Evolutionary conservation across 2,329 filamentous ascomycete species (phyloP), one percentile per base, ranked within the genome.

Genomic region (Colletotrichum noveboracense): DNA sequence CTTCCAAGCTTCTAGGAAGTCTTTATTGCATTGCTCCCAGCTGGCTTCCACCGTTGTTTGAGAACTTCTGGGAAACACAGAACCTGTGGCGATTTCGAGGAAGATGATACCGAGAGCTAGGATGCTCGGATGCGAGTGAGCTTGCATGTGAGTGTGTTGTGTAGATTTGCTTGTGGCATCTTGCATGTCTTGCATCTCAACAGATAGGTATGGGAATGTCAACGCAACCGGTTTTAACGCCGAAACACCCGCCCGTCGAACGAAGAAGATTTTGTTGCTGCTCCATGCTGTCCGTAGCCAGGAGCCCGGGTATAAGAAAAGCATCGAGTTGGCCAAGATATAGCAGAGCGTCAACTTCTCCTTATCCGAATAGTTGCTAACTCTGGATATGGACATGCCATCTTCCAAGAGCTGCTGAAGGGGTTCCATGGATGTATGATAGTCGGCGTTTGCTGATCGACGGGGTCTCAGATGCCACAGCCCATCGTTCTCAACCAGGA

Each of bases 31-130:
- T 0, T 30, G 28, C 0, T 62, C 30, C 12, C 7, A 34, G 30
- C 28, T 30, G 13, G 0, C 0, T 0, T 21, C 18, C 0, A 1
- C 3, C 4, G 18, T 2, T 16, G 1, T 1, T n/a, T 12, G 28
- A 4, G 9, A 43, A 1, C 0, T n/a, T 10, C 13, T 30, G 10
- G 18, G 16, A 0, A 62, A 36, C 13, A 14, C 9, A 10, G 60
- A 18, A 1, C 60, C 60, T 34, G 30, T 62, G 30, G 60, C 60
- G 0, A 62, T 62, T 6, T 62, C 60, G 16, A 62, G 32, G 4
- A 62, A 62, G 0, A 62, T 21, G 1, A 62, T 62, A 0, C 60
- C 60, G 0, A 62, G 30, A 5, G 60, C 32, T 0, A 62, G 32
- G 3, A 62, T 62, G 2, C 6, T 62, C 3, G 60, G 60, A 10